Base-by-base conservation (phyloP, 805 yeast genomes). In the Wickerhamiella kurtzmanii region DNA sequence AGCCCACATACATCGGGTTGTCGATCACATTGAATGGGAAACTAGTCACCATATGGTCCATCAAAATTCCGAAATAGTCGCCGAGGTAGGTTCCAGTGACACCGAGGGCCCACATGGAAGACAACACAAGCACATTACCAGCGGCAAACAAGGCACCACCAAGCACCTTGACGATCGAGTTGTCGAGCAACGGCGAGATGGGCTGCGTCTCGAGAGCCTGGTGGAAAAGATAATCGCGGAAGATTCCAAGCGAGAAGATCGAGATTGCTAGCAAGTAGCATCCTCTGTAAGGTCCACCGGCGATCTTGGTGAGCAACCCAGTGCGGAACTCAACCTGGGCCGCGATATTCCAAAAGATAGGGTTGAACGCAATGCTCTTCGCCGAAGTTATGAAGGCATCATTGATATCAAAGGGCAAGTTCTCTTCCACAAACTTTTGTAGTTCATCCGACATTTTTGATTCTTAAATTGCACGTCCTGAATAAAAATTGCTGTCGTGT, bases 1-100 rank as follows among this genome's bases (percentile, higher is more conserved):
- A 83, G 15, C 98, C 98, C 60, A 82, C 81, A 66, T 92, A 92
- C 98, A 92, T 92, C 53, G 98, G 98, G 65, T 92, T 89, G 59
- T 86, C 80, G 53, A 80, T 74, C 48, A 88, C 77, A 58, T 80
- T 88, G 74, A 92, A 92, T 15, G 98, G 98, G 74, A 92, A 92
- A 1, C 82, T 79, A 16, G 89, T 81, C 50, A 92, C 95, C 60
- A 95, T 75, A 53, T 83, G 76, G 52, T 80, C 79, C 92, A 89
- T 92, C 57, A 92, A 73, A 58, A 92, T 88, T 1, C 97, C 97
- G 65, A 92, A 92, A 67, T 92, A 94, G 64, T 92, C 98, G 39
- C 98, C 98, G 50, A 92, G 68, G 60, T 92, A 92, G 9, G 98
- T 92, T 20, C 98, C 98, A 13, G 96, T 89, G 50, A 92, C 77